A percentile compares a stretch with the other conserved stretches of the same genome.
Evolutionary conservation across 305 asterid species (phyloP).

Genomic region (Fraxinus floribunda): DNA sequence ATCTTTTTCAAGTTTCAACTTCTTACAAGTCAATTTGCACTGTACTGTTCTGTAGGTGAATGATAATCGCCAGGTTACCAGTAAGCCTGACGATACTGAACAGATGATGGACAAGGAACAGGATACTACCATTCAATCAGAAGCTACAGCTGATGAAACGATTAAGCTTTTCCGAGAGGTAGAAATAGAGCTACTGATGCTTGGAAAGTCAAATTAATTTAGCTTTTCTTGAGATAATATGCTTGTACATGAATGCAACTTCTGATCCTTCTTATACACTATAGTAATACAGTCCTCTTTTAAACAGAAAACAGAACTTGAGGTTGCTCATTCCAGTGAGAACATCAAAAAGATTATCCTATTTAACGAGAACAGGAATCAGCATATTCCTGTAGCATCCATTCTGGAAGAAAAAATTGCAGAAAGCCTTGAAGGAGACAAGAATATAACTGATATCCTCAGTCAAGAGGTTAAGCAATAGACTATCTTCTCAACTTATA

Average conservation of each 20-base stretch:
- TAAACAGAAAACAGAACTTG: conserved; percentile 24
- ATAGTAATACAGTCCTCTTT: not conserved
- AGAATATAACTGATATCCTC: conserved; percentile 1
- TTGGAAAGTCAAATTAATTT: not conserved
- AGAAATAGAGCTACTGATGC: not conserved
- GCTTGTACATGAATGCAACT: not conserved
- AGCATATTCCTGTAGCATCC: not conserved
- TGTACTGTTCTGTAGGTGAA: conserved; percentile 9
- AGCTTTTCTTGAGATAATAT: not conserved
- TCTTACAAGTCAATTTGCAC: not conserved
- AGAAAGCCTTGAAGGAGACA: conserved; percentile 9
- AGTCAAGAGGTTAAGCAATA: conserved; percentile 14
- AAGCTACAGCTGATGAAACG: conserved; percentile 23
- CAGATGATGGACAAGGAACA: conserved; percentile 19
- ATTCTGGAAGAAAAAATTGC: not conserved
- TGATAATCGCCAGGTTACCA: conserved; percentile 6
- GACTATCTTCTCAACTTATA: not conserved
- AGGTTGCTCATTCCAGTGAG: conserved; percentile 7
- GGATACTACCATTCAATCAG: conserved; percentile 6
- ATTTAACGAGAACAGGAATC: not conserved
- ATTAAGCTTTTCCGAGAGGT: conserved; percentile 14
- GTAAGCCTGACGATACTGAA: conserved; percentile 18
- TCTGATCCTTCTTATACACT: not conserved
- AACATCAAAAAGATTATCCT: not conserved
- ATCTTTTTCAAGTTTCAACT: not conserved